Conservation (phyloP, 129 eudicot species). For the Gnaphalium uliginosum region DNA sequence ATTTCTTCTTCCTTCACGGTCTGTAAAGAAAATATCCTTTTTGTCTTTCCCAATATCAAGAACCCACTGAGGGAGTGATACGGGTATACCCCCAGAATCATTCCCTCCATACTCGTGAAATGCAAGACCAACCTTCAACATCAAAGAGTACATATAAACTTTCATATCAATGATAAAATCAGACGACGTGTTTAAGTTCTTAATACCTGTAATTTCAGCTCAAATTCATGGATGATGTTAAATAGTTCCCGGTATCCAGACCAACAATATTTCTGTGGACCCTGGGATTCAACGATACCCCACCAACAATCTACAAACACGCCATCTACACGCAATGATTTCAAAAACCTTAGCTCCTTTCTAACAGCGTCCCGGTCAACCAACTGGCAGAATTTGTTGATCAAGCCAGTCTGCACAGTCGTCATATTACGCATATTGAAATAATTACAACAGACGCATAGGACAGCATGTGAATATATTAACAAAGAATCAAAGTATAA, state of each 20-base stretch:
- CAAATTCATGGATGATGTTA: conserved; percentile 51
- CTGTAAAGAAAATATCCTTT: conserved; percentile 64
- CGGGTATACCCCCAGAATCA: conserved; percentile 14
- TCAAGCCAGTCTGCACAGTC: conserved; percentile 51
- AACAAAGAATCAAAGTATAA: background rate
- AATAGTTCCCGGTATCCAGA: conserved; percentile 62
- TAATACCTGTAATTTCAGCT: conserved; percentile 60
- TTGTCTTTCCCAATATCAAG: conserved; percentile 58
- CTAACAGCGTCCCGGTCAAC: conserved; percentile 58
- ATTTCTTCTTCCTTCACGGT: conserved; percentile 64
- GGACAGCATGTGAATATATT: background rate
- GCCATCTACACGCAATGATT: conserved; percentile 63
- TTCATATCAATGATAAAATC: conserved; percentile 7
- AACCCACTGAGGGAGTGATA: conserved; percentile 71
- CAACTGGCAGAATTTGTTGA: conserved; percentile 63
- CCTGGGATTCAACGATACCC: conserved; percentile 64
- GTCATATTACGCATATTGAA: conserved; percentile 12
- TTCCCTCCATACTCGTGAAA: conserved; percentile 67
- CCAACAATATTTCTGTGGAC: conserved; percentile 62
- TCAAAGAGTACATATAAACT: background rate
- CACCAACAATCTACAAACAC: conserved; percentile 67
- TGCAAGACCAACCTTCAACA: conserved; percentile 53
- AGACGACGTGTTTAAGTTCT: background rate
- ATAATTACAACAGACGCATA: background rate
- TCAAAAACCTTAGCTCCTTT: conserved; percentile 53